Conservation (phyloP, 495 filamentous ascomycete species). For the Penicillium lagena region DNA sequence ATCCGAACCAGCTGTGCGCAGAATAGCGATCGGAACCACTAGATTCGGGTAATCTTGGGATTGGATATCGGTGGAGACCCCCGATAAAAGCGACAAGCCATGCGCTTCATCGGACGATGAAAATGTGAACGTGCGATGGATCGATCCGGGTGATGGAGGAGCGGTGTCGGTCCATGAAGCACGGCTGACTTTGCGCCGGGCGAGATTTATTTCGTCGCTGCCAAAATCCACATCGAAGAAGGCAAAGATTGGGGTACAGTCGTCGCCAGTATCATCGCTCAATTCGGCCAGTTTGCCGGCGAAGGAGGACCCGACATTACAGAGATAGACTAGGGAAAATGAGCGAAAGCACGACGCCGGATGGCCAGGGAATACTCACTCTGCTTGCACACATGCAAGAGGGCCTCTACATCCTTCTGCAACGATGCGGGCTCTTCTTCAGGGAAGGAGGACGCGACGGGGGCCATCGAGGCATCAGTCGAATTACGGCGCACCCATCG, state of each 20-base stretch:
- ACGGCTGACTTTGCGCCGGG: slow-evolving; percentile 32
- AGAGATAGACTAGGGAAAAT: slow-evolving; percentile 57
- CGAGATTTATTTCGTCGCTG: slow-evolving; percentile 21
- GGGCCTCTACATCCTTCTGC: slow-evolving; percentile 38
- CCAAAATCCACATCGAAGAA: slow-evolving; percentile 59
- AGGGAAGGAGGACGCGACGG: slow-evolving; percentile 16
- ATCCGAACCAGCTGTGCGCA: slow-evolving; percentile 35
- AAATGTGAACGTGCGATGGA: slow-evolving; percentile 38
- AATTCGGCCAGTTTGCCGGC: slow-evolving; percentile 62
- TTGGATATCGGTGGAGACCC: slow-evolving; percentile 64
- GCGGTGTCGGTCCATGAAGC: slow-evolving; percentile 29
- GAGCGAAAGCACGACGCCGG: slow-evolving; percentile 1
- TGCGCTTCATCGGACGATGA: slow-evolving; percentile 52
- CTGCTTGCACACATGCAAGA: slow-evolving; percentile 47
- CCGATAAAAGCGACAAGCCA: slow-evolving; percentile 61
- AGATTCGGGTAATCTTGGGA: slow-evolving; percentile 64
- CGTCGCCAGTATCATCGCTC: slow-evolving; percentile 53
- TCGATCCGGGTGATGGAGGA: slow-evolving; percentile 28
- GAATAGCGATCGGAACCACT: slow-evolving; percentile 65
- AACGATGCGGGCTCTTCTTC: slow-evolving; percentile 46
- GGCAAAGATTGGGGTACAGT: slow-evolving; percentile 67
- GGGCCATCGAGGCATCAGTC: slow-evolving; percentile 18
- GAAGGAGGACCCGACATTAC: slow-evolving; percentile 63
- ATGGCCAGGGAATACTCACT: slow-evolving; percentile 32
- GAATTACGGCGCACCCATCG: slow-evolving; percentile 46